Conservation (phyloP, 1,139 yeast genomes). For the Diutina ranongensis region DNA sequence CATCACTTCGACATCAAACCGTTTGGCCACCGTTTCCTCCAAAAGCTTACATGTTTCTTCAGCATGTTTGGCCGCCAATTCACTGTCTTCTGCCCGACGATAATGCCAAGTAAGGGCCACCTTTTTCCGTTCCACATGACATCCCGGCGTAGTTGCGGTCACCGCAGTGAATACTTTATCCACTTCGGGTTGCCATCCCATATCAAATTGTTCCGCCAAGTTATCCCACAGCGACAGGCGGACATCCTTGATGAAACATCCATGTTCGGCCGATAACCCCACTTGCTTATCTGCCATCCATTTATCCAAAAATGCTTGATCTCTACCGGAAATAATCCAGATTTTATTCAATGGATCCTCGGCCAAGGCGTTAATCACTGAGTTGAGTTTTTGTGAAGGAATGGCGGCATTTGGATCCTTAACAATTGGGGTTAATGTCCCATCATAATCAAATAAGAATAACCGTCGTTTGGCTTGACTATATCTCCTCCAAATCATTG, state of each 20-base stretch:
- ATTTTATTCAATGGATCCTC: conserved; percentile 76
- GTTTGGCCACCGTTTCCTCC: conserved; percentile 44
- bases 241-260: conserved; percentile 79
- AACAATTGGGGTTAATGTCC: conserved; percentile 92
- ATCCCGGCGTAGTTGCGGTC: conserved; percentile 86
- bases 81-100: conserved; percentile 79
- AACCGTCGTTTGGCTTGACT: conserved; percentile 53
- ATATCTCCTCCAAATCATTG: conserved; percentile 51
- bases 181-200: conserved; percentile 88
- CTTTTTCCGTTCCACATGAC: conserved; percentile 76
- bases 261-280: conserved; percentile 94
- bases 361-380: conserved; percentile 47
- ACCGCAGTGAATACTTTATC: conserved; percentile 59
- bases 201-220: conserved; percentile 70
- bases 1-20: conserved; percentile 92
- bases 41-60: conserved; percentile 57
- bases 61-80: conserved; percentile 81
- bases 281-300: conserved; percentile 71
- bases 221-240: conserved; percentile 64
- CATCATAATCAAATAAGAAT: conserved; percentile 91
- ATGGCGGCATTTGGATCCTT: conserved; percentile 97
- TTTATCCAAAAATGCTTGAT: conserved; percentile 75
- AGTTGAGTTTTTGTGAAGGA: conserved; percentile 65
- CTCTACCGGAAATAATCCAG: conserved; percentile 96
- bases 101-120: conserved; percentile 98